phyloP scores from a whole-genome alignment of 1,284 basidiomycete genomes.

The Meira miltonrushii region DNA sequence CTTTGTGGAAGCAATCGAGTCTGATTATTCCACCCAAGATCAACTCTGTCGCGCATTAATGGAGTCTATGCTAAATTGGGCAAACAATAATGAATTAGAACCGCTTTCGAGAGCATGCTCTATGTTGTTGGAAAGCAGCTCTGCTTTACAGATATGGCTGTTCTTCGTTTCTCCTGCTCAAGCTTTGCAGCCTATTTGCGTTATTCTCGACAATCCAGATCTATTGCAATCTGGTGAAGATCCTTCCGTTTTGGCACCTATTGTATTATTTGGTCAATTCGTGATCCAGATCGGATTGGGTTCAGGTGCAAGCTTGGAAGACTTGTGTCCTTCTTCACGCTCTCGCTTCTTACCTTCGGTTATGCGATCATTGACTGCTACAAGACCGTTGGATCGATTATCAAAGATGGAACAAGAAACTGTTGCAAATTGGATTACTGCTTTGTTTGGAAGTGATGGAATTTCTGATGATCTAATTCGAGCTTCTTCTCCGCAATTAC shows the following conservation, averaged over 20 bases:
- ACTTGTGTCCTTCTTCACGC: constrained; percentile 14
- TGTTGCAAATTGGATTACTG: constrained; percentile 50
- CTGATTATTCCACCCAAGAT: constrained; percentile 27
- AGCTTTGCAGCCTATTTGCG: constrained; percentile 20
- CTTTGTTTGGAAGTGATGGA: constrained; percentile 53
- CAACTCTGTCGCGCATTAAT: constrained; percentile 25
- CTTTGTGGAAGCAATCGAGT: constrained; percentile 20
- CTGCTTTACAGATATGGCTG: constrained; percentile 24
- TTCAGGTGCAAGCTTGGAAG: neutral
- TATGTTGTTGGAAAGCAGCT: constrained; percentile 16
- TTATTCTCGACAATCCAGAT: constrained; percentile 23
- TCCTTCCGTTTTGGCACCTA: constrained; percentile 24
- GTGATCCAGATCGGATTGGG: constrained; percentile 20
- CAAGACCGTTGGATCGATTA: constrained; percentile 45
- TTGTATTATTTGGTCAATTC: constrained; percentile 30
- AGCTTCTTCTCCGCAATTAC: constrained; percentile 54
- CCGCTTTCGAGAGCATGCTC: constrained; percentile 26
- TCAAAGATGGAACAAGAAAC: constrained; percentile 44
- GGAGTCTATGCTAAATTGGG: constrained; percentile 18
- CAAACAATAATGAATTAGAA: constrained; percentile 23
- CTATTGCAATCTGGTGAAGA: constrained; percentile 31
- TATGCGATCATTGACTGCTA: constrained; percentile 33
- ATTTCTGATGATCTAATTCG: constrained; percentile 54
- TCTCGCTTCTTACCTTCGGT: constrained; percentile 29
- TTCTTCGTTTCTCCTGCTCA: constrained; percentile 26